These are phyloP conservation scores for Porphyra umbilicalis DNA, from an alignment of 31 red algal species.

Conservation along the genomic window DNA sequence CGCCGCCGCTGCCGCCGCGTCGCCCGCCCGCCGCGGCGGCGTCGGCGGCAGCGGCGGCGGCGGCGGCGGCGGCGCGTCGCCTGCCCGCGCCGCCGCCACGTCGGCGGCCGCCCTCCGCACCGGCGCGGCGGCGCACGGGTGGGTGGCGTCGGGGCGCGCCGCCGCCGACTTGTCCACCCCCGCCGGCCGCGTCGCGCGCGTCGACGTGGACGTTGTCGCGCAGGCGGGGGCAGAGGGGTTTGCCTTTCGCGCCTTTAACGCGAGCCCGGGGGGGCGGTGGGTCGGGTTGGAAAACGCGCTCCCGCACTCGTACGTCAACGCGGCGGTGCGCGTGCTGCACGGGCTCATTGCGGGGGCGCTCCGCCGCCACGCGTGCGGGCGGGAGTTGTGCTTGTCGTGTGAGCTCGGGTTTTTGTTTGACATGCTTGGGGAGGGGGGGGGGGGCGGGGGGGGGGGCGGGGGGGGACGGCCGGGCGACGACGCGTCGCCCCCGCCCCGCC, in stretches of 20 bases:
- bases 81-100: background rate
- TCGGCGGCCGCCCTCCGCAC: background rate
- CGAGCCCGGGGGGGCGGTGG: conserved; percentile 38
- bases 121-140: background rate
- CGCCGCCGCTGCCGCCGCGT: too few relatives aligned
- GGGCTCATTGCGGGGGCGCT: conserved; percentile 40
- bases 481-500: background rate
- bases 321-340: conserved; percentile 80
- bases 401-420: conserved; percentile 91
- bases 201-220: conserved; percentile 77
- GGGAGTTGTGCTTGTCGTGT: conserved; percentile 76
- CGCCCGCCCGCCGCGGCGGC: background rate
- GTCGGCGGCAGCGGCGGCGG: background rate
- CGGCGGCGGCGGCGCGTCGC: background rate
- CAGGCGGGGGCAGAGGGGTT: conserved; percentile 93
- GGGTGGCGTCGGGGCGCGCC: background rate
- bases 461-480: too few relatives aligned
- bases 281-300: conserved; percentile 96
- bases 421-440: conserved; percentile 86
- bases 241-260: conserved; percentile 86
- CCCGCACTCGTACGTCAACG: conserved; percentile 94
- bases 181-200: conserved; percentile 25
- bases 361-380: conserved; percentile 49
- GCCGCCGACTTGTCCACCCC: background rate
- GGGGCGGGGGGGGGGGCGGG: conserved; percentile 76